Percentiles rank a stretch among this genome's conserved stretches.
Conservation (phyloP, 2,329 filamentous ascomycete genomes). For the Pseudogymnoascus sp. region DNA sequence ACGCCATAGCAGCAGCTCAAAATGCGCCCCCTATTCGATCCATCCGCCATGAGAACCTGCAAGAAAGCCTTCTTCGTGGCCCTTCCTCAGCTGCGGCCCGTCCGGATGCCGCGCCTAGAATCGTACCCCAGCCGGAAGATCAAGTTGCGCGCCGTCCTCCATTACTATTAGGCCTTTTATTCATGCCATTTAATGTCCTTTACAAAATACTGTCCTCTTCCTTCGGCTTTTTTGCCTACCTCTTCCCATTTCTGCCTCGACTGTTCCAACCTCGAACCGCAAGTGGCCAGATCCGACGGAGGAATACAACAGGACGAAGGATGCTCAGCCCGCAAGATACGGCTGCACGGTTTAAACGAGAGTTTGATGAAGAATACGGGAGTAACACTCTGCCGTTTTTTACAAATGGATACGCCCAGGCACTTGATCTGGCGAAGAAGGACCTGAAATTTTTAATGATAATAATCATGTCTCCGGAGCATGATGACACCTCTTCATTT, state of each 20-base stretch:
- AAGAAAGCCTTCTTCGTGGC: slow-evolving; percentile 43
- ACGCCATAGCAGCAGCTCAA: slow-evolving; percentile 56
- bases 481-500: slow-evolving; percentile 83
- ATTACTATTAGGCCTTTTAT: slow-evolving; percentile 66
- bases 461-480: slow-evolving; percentile 80
- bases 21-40: slow-evolving; percentile 53
- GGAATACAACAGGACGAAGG: slow-evolving; percentile 61
- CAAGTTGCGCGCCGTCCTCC: slow-evolving; percentile 62
- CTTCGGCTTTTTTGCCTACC: slow-evolving; percentile 65
- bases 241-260: slow-evolving; percentile 74
- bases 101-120: slow-evolving; percentile 67
- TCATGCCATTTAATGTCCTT: slow-evolving; percentile 72
- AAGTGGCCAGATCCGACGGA: slow-evolving; percentile 45
- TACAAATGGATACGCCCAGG: slow-evolving; percentile 85
- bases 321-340: slow-evolving; percentile 79
- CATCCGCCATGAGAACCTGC: slow-evolving; percentile 65
- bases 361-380: slow-evolving; percentile 93
- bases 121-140: slow-evolving; percentile 65
- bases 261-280: slow-evolving; percentile 47
- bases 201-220: slow-evolving; percentile 63
- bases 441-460: slow-evolving; percentile 90
- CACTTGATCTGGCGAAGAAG: slow-evolving; percentile 79
- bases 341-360: slow-evolving; percentile 77
- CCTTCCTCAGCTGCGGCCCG: slow-evolving; percentile 32
- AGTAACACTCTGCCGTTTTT: slow-evolving; percentile 64